Evolutionary conservation across 1,139 yeast species (phyloP), one percentile per base, ranked within the genome.

Genomic region (Kodamaea anthophila): DNA sequence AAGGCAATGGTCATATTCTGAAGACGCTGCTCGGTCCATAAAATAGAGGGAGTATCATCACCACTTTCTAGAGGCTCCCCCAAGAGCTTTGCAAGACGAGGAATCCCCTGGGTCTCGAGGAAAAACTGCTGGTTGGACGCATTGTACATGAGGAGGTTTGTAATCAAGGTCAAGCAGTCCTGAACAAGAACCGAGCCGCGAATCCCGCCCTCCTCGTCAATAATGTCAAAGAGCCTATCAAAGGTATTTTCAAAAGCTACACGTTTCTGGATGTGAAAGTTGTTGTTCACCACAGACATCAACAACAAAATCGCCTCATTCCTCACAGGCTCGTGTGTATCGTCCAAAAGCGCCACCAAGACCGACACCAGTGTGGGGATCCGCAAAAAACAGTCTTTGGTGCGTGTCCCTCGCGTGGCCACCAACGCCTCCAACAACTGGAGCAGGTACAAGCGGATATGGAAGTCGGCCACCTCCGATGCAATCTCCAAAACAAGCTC

Each of bases 201-300:
- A 8, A 87, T 69, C 1, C 96, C 96, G 12, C 96, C 96, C 53
- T 91, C 97, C 40, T 77, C 82, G 15, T 76, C 77, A 15, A 91
- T 79, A 9, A 91, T 82, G 23, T 65, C 68, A 45, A 91, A 87
- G 11, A 88, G 57, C 40, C 70, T 74, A 41, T 86, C 96, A 49
- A 91, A 88, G 0, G 94, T 82, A 41, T 86, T 88, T 52, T 91
- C 97, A 49, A 93, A 93, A 0, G 95, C 98, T 10, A 91, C 94
- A 13, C 91, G 62, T 49, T 88, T 88, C 51, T 93, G 98, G 23
- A 91, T 79, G 49, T 86, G 93, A 39, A 79, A 75, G 46, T 87
- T 86, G 37, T 83, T 83, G 42, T 81, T 79, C 6, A 78, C 94
- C 3, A 91, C 65, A 5, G 88, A 80, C 77, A 83, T 78, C 32